Evolutionary conservation across 371 early-diverging fungal genomes (phyloP).

Genomic region (Apophysomyces trapeziformis): DNA sequence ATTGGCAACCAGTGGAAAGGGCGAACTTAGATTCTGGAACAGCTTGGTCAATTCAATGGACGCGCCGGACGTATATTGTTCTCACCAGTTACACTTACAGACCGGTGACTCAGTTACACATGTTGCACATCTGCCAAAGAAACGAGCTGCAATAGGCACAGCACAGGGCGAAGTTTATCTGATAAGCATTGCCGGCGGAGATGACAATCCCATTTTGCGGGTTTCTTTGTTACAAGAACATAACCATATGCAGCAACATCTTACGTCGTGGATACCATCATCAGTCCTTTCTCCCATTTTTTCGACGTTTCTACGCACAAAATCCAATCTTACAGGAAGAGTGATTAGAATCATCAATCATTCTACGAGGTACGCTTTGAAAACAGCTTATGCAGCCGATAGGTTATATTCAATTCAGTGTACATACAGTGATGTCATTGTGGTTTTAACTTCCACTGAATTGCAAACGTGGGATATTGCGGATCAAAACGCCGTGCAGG

Average conservation of each 20-base stretch:
- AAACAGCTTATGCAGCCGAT: background rate
- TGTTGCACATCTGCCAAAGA: background rate
- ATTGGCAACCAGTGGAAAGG: background rate
- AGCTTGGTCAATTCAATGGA: background rate
- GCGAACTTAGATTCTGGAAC: background rate
- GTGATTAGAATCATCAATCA: background rate
- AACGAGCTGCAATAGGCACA: conserved; percentile 2
- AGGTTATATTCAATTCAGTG: background rate
- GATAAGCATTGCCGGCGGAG: background rate
- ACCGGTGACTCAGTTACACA: background rate
- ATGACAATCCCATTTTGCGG: background rate
- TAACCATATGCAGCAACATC: background rate
- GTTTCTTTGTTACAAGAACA: background rate
- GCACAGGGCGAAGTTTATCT: background rate
- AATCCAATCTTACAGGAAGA: background rate
- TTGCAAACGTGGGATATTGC: background rate
- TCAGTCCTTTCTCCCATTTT: background rate
- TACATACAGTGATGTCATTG: background rate
- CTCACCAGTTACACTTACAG: background rate
- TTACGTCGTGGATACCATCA: background rate
- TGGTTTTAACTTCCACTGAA: background rate
- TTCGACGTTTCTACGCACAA: background rate
- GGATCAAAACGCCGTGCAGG: background rate
- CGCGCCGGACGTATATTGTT: background rate
- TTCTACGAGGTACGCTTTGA: background rate